These are phyloP conservation scores for Ottelia alismoides DNA, from an alignment of 106 monocot species.

Conservation along the genomic window DNA sequence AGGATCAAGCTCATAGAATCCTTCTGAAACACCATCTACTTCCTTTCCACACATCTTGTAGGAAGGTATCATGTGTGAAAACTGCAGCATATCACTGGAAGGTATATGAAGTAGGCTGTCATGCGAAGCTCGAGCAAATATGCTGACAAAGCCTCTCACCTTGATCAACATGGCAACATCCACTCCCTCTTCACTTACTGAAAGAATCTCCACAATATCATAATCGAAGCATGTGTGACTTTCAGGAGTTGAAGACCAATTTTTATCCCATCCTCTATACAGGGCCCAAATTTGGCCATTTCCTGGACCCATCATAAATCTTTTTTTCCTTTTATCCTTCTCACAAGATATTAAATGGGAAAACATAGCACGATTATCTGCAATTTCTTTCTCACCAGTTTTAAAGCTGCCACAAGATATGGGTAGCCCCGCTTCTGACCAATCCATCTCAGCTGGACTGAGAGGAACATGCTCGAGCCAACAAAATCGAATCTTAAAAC, in stretches of 20 bases:
- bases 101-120: constrained; percentile 17
- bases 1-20: constrained; percentile 50
- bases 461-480: constrained; percentile 34
- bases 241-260: constrained; percentile 29
- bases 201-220: constrained; percentile 64
- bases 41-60: constrained; percentile 37
- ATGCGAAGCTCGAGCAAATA: constrained; percentile 27
- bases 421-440: constrained; percentile 20
- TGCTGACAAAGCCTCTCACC: constrained; percentile 50
- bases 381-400: constrained; percentile 11
- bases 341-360: constrained; percentile 24
- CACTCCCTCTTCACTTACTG: constrained; percentile 34
- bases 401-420: constrained; percentile 36
- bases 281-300: constrained; percentile 54
- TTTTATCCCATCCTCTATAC: constrained; percentile 30
- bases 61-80: constrained; percentile 45
- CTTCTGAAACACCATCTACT: constrained; percentile 31
- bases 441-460: constrained; percentile 11
- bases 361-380: constrained; percentile 21
- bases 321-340: constrained; percentile 9
- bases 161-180: constrained; percentile 29
- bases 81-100: constrained; percentile 34
- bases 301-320: constrained; percentile 19
- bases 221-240: constrained; percentile 28
- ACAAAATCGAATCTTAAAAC: constrained; percentile 23